A percentile compares a stretch with the other conserved stretches of the same genome.
phyloP scores from a whole-genome alignment of 108 stramenopile species.

The Pseudonitzschia multistriata region DNA sequence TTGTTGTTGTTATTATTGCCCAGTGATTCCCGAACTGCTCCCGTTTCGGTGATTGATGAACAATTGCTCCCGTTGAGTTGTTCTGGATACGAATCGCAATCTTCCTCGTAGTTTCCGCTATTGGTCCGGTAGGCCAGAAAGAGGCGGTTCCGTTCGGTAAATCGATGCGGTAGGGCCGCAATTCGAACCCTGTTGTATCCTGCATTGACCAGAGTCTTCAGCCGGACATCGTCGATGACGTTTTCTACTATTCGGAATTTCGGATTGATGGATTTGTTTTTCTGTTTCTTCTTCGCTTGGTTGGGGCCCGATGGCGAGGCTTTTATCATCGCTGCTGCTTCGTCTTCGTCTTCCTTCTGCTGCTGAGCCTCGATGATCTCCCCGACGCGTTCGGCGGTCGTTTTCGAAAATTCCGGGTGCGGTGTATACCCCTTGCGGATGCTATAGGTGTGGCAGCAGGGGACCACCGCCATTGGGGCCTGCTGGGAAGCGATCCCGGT shows the following conservation, averaged over 20 bases:
- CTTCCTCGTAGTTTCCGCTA: background rate
- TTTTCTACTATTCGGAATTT: slow-evolving; percentile 6
- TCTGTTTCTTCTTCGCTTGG: too few relatives aligned
- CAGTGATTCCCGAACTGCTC: too few relatives aligned
- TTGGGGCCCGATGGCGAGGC: background rate
- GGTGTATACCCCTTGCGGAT: background rate
- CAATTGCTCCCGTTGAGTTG: background rate
- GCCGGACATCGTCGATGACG: slow-evolving; percentile 6
- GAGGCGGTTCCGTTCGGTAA: slow-evolving; percentile 9
- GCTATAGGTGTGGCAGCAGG: slow-evolving; percentile 54
- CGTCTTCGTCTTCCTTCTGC: background rate
- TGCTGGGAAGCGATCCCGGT: background rate
- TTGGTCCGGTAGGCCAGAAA: background rate
- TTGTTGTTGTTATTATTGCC: background rate
- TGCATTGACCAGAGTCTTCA: background rate
- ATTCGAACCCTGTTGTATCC: background rate
- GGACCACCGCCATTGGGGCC: slow-evolving; percentile 55
- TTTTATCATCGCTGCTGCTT: background rate
- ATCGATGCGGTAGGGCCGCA: background rate
- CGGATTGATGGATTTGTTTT: too few relatives aligned
- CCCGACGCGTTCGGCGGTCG: slow-evolving; percentile 1
- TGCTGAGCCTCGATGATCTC: background rate
- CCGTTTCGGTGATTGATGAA: background rate
- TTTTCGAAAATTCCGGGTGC: background rate
- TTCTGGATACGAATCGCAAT: background rate